Evolutionary conservation across 1,284 basidiomycete genomes (phyloP).

Genomic region (Moesziomyces parantarcticus): DNA sequence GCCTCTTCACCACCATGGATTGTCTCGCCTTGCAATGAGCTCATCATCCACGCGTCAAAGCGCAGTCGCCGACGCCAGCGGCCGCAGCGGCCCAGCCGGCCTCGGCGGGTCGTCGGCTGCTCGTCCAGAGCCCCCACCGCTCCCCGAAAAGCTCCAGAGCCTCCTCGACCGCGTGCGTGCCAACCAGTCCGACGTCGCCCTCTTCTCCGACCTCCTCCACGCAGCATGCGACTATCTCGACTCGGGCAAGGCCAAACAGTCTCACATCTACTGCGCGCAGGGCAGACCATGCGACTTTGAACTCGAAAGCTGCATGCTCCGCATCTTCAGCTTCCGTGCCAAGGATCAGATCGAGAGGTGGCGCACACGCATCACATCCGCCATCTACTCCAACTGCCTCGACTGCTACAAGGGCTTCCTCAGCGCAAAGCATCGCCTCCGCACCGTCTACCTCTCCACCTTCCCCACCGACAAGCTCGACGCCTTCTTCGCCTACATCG

Average conservation of each 20-base stretch:
- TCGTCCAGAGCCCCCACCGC: conserved; percentile 22
- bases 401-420: conserved; percentile 55
- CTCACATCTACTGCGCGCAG: conserved; percentile 36
- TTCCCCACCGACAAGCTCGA: conserved; percentile 44
- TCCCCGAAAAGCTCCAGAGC: conserved; percentile 17
- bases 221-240: conserved; percentile 42
- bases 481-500: conserved; percentile 46
- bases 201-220: conserved; percentile 44
- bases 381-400: conserved; percentile 49
- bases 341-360: conserved; percentile 46
- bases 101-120: conserved; percentile 9
- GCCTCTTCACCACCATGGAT: not conserved
- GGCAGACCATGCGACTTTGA: conserved; percentile 48
- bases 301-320: conserved; percentile 58
- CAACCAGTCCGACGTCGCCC: conserved; percentile 25
- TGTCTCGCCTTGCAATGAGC: not conserved
- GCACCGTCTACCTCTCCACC: conserved; percentile 27
- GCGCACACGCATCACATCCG: conserved; percentile 25
- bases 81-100: not conserved
- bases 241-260: conserved; percentile 28
- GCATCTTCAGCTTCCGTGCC: conserved; percentile 49
- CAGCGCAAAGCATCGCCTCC: conserved; percentile 37
- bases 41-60: not conserved
- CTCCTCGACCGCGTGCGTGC: conserved; percentile 25
- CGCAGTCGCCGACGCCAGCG: not conserved